A percentile compares a stretch with the other conserved stretches of the same genome.
phyloP scores from a whole-genome alignment of 2,329 filamentous ascomycete genomes.

The Fusarium annulatum region DNA sequence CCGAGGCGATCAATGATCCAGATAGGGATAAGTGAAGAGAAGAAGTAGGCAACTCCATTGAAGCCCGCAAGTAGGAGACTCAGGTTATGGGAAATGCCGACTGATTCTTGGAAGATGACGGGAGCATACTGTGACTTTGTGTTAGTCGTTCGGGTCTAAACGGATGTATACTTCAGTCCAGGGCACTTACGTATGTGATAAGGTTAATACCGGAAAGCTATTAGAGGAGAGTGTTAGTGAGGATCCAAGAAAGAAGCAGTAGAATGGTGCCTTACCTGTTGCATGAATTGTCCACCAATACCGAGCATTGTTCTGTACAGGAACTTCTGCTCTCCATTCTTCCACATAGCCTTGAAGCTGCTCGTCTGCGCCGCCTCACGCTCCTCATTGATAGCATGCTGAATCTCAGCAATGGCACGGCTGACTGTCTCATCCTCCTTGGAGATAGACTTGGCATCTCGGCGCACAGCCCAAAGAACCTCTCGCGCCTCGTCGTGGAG shows the following conservation, averaged over 20 bases:
- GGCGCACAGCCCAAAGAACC: constrained; percentile 48
- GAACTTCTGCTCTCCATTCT: constrained; percentile 57
- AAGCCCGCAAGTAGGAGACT: constrained; percentile 66
- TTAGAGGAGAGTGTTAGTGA: background rate
- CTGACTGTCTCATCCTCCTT: constrained; percentile 44
- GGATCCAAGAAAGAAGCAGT: background rate
- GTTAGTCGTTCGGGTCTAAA: background rate
- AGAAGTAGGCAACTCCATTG: constrained; percentile 54
- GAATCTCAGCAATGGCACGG: constrained; percentile 51
- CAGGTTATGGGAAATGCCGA: constrained; percentile 56
- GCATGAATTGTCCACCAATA: constrained; percentile 59
- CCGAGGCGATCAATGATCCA: constrained; percentile 58
- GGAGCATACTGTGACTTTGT: constrained; percentile 47
- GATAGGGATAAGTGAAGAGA: constrained; percentile 46
- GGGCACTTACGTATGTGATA: constrained; percentile 45
- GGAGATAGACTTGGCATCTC: constrained; percentile 40
- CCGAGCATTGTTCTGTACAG: constrained; percentile 54
- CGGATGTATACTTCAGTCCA: background rate
- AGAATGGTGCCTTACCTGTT: constrained; percentile 39
- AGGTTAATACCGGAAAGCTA: constrained; percentile 49
- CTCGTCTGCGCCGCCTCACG: constrained; percentile 49
- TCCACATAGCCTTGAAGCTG: constrained; percentile 51
- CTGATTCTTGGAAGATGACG: constrained; percentile 57
- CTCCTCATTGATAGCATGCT: constrained; percentile 54
- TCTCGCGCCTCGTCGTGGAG: constrained; percentile 56